These are phyloP conservation scores for Gastrolobium villosum DNA, from an alignment of 306 rosid species.

Conservation along the genomic window DNA sequence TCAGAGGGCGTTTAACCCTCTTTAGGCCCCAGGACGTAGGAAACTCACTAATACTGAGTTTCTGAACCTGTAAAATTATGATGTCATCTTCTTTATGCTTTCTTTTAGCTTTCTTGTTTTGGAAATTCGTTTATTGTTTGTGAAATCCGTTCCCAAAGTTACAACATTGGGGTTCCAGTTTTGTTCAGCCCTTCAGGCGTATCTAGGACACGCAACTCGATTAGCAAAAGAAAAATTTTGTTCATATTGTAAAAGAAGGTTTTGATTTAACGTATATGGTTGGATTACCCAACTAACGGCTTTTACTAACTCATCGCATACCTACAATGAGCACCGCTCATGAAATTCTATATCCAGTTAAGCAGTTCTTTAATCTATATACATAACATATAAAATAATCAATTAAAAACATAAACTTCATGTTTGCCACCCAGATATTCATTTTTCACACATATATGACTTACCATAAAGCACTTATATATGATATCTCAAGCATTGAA, in stretches of 20 bases:
- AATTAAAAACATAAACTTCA: background rate
- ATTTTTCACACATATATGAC: background rate
- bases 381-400: background rate
- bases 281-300: background rate
- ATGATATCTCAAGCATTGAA: background rate
- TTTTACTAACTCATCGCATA: background rate
- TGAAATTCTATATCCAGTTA: background rate
- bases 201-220: conserved; percentile 54
- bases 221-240: conserved; percentile 50
- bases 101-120: too few relatives aligned
- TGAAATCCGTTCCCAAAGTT: too few relatives aligned
- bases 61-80: too few relatives aligned
- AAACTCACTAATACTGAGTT: too few relatives aligned
- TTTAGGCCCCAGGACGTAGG: too few relatives aligned
- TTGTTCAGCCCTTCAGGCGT: too few relatives aligned
- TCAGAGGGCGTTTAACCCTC: too few relatives aligned
- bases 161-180: too few relatives aligned
- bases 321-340: background rate
- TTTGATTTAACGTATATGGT: conserved; percentile 42
- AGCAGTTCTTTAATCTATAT: background rate
- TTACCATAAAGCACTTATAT: background rate
- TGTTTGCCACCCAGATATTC: background rate
- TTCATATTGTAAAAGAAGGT: too few relatives aligned
- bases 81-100: too few relatives aligned
- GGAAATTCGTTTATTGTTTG: too few relatives aligned